phyloP scores from a whole-genome alignment of 345 rosid species.

The Zanthoxylum bungeanum region DNA sequence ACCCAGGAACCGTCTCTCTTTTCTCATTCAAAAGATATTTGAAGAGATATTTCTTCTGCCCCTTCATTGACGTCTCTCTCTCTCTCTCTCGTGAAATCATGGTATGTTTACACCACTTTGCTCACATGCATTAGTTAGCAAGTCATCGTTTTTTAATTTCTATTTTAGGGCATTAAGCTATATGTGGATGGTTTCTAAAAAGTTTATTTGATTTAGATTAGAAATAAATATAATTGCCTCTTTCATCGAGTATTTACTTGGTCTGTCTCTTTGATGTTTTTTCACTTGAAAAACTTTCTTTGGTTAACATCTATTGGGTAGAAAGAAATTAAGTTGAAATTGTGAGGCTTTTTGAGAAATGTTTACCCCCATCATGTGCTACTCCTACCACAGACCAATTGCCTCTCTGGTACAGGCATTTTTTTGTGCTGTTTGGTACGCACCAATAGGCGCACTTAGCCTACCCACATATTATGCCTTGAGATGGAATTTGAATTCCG shows the following conservation, averaged over 20 bases:
- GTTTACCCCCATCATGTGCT: background rate
- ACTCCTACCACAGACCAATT: background rate
- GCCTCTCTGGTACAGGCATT: background rate
- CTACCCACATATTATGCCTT: background rate
- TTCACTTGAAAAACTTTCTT: background rate
- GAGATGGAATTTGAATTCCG: too few species aligned
- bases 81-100: background rate
- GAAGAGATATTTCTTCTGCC: constrained; percentile 16
- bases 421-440: background rate
- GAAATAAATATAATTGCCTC: background rate
- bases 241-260: background rate
- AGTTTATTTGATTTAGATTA: background rate
- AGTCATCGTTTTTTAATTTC: background rate
- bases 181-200: background rate
- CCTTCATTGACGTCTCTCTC: background rate
- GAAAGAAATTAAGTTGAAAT: background rate
- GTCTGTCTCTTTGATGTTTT: constrained; percentile 1
- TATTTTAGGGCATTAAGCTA: background rate
- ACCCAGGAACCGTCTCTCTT: background rate
- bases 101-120: too few species aligned
- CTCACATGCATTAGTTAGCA: too few species aligned
- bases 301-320: background rate
- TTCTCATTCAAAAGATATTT: constrained; percentile 1
- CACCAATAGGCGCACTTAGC: background rate
- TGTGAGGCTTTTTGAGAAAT: background rate